Evolutionary conservation across 192 early-diverging fungal species (phyloP).

Genomic region (Rhizophagus clarus): DNA sequence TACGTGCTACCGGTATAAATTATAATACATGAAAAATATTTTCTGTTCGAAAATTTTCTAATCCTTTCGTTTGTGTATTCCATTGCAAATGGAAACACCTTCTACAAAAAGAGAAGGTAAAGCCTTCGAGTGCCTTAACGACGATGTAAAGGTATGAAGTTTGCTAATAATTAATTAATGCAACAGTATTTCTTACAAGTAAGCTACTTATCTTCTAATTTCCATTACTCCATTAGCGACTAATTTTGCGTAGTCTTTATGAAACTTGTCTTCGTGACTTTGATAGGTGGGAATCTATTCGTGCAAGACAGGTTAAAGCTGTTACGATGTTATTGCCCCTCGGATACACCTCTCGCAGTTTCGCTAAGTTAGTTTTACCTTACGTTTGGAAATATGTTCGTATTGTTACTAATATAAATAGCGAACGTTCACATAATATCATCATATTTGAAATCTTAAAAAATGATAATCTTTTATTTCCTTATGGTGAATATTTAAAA

Average conservation of each 20-base stretch:
- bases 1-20: too few species aligned
- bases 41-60: too few species aligned
- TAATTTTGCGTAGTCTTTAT: neutral
- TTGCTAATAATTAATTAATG: neutral
- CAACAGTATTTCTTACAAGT: neutral
- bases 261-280: neutral
- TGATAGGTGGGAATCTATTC: neutral
- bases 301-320: neutral
- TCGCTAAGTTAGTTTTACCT: neutral
- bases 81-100: neutral
- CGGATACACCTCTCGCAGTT: neutral
- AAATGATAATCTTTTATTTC: neutral
- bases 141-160: neutral
- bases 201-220: neutral
- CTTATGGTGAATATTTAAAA: slow-evolving; percentile 9
- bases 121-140: neutral
- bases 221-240: neutral
- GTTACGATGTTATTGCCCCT: neutral
- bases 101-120: neutral
- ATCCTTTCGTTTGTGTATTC: neutral
- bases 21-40: too few species aligned
- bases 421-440: neutral
- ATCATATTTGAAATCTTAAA: neutral
- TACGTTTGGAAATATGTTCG: neutral
- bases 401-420: neutral